Conservation (phyloP, 257 asterid species). For the Solanum pennellii region DNA sequence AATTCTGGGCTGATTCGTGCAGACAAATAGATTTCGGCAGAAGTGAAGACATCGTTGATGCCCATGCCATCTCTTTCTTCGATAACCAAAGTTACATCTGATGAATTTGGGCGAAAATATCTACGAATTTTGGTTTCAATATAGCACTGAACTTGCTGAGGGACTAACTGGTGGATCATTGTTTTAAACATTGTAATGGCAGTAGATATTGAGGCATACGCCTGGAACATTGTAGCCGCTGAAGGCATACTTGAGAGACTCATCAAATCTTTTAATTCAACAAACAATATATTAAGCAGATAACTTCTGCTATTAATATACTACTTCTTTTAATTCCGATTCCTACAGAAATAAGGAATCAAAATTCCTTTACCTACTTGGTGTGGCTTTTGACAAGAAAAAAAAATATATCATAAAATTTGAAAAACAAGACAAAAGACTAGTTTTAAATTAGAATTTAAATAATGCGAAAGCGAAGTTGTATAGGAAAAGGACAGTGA, state of each 20-base stretch:
- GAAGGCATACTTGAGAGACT: conserved; percentile 34
- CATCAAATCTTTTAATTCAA: conserved; percentile 10
- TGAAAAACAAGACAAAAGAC: background rate
- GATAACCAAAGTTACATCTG: conserved; percentile 21
- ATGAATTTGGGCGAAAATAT: conserved; percentile 13
- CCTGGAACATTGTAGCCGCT: conserved; percentile 39
- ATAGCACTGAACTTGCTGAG: conserved; percentile 31
- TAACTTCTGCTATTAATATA: background rate
- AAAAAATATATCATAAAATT: background rate
- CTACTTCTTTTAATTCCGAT: background rate
- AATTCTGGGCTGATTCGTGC: conserved; percentile 25
- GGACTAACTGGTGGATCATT: conserved; percentile 45
- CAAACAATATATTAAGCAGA: background rate
- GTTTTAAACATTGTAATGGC: conserved; percentile 42
- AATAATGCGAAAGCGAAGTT: background rate
- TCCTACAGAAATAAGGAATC: background rate
- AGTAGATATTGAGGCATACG: conserved; percentile 55
- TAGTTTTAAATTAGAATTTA: background rate
- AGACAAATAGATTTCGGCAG: conserved; percentile 53
- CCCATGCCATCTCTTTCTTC: conserved; percentile 59
- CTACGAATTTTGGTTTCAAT: conserved; percentile 11
- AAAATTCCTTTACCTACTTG: background rate
- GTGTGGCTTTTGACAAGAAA: background rate
- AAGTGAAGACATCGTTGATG: conserved; percentile 34
- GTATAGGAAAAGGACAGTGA: background rate